Evolutionary conservation across 257 asterid genomes (phyloP).

Genomic region (Petrea volubilis): DNA sequence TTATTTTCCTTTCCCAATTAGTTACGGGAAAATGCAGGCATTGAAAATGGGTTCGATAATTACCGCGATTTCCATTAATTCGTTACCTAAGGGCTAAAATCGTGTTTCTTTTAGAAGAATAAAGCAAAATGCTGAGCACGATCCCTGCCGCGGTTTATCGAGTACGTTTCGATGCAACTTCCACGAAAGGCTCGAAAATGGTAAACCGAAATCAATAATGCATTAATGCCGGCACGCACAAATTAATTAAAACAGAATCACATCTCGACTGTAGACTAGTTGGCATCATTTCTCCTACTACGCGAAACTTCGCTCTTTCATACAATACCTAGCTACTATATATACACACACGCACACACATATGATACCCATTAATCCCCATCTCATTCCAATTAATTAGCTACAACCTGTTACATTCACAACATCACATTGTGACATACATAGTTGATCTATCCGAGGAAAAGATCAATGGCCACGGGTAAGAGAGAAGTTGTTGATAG

Average conservation of each 20-base stretch:
- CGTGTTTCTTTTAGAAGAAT: not conserved
- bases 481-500: not conserved
- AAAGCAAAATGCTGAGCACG: constrained; percentile 34
- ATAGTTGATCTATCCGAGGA: not conserved
- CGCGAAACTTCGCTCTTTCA: constrained; percentile 35
- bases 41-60: constrained; percentile 19
- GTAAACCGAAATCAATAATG: not conserved
- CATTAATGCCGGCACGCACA: constrained; percentile 16
- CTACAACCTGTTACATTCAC: not conserved
- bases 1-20: not conserved
- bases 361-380: not conserved
- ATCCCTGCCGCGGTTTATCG: not conserved
- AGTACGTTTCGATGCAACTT: constrained; percentile 53
- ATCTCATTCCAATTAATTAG: not conserved
- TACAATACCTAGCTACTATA: not conserved
- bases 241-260: constrained; percentile 21
- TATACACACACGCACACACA: not conserved
- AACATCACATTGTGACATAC: not conserved
- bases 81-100: not conserved
- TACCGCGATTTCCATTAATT: not conserved
- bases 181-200: constrained; percentile 36
- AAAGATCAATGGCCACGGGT: not conserved
- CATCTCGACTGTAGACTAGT: constrained; percentile 23
- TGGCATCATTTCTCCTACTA: constrained; percentile 24
- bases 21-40: constrained; percentile 16